Evolutionary conservation across 768 basidiomycete genomes (phyloP), one percentile per base, ranked within the genome.

Genomic region (Lactarius pseudohatsudake): DNA sequence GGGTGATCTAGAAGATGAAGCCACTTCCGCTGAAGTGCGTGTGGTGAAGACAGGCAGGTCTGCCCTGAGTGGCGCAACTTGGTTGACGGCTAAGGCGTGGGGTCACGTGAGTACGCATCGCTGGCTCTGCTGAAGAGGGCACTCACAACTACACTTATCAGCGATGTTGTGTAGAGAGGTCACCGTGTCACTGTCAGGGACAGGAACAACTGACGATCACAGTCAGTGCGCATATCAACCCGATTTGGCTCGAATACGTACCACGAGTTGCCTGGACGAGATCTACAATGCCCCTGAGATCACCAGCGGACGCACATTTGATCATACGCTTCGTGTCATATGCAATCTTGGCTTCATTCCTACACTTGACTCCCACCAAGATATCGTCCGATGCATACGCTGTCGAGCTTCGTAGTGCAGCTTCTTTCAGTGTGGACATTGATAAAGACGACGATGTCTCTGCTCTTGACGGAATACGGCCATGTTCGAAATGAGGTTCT

Each of bases 1-100:
- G 11, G 26, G 54, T 34, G 26, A 7, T 10, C 8, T 43, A 32
- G 26, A 6, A 20, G 41, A 55, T 22, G 43, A 38, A 26, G 18
- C 38, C 10, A 20, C 47, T 53, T 62, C 47, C 43, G 38, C 41
- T 18, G 53, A 32, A 26, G 22, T 41, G 13, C 50, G 26, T 40
- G 58, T 58, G 20, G 36, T 47, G 58, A 64, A 67, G n/a, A 55
- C 54, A 64, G 66, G 62, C 11, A 62, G 57, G 20, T 60, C 62
- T 59, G 53, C 62, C 30, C 41, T 64, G 28, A 64, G 62, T 4
- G 9, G 26, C 10, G 50, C 57, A 13, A 43, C 32, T 55, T 56
- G 50, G 4, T 38, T 30, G 41, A 18, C 6, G 40, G 43, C 66
- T 67, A n/a, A 36, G 30, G 32, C 4, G 28, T 7, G 43, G 8